Evolutionary conservation across 2,329 filamentous ascomycete species (phyloP).

Genomic region (Pseudodiploospora longispora): DNA sequence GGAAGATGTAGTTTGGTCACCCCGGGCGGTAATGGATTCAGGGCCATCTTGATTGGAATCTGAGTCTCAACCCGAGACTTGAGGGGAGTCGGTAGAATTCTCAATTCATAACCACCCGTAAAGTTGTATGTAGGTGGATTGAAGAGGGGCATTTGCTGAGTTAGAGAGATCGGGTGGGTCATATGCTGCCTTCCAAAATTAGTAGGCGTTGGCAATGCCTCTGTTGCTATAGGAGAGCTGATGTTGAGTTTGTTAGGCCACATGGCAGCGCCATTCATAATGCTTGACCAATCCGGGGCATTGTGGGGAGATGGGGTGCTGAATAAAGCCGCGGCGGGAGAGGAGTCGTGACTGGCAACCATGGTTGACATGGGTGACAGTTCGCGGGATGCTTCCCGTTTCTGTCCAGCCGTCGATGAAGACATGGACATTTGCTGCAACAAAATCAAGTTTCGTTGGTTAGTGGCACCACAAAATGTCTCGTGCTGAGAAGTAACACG

Average conservation of each 20-base stretch:
- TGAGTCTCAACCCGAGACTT: constrained; percentile 97
- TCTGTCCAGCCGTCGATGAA: constrained; percentile 42
- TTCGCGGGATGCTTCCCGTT: constrained; percentile 41
- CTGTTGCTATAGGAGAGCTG: constrained; percentile 14
- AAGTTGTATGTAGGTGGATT: constrained; percentile 21
- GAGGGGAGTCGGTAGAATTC: constrained; percentile 57
- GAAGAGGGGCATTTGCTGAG: constrained; percentile 21
- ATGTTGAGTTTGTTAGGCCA: constrained; percentile 29
- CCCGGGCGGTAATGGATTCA: constrained; percentile 66
- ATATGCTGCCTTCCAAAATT: constrained; percentile 17
- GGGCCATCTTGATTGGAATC: constrained; percentile 75
- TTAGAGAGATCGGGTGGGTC: constrained; percentile 22
- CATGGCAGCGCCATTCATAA: constrained; percentile 20
- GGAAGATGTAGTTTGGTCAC: constrained; percentile 80
- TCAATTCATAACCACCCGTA: constrained; percentile 35
- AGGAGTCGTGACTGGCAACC: constrained; percentile 43
- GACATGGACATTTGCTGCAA: constrained; percentile 42
- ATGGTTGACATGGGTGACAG: constrained; percentile 46
- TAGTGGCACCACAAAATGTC: not conserved
- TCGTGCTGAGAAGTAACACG: constrained; percentile 12
- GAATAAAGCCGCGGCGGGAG: constrained; percentile 37
- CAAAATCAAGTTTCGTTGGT: constrained; percentile 19
- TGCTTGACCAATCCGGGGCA: constrained; percentile 29
- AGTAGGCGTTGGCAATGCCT: constrained; percentile 16
- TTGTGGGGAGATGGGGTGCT: constrained; percentile 39